Percentiles rank a stretch among this genome's conserved stretches.
Conservation (phyloP, 2,329 filamentous ascomycete species). For the Cladosporium sp. region DNA sequence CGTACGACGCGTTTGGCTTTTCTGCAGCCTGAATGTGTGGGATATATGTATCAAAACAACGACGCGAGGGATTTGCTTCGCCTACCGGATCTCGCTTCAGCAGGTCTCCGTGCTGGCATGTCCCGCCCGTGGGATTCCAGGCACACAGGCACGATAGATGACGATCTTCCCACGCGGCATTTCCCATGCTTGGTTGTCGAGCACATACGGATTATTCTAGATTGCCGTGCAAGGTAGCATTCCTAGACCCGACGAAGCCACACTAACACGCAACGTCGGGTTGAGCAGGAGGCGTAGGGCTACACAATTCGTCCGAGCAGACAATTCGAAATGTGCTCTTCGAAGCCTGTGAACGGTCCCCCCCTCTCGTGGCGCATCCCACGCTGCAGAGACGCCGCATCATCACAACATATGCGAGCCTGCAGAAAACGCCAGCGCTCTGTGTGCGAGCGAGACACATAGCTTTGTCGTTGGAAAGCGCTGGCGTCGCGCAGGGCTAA, state of each 20-base stretch:
- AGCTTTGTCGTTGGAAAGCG: neutral
- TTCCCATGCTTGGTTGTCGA: neutral
- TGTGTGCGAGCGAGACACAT: neutral
- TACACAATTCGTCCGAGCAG: conserved; percentile 2
- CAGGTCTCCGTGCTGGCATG: conserved; percentile 3
- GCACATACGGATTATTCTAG: neutral
- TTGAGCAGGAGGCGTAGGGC: neutral
- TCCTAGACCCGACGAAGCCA: neutral
- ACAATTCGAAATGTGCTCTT: neutral
- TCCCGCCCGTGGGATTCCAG: conserved; percentile 1
- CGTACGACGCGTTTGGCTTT: conserved; percentile 1
- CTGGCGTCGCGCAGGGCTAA: conserved; percentile 2
- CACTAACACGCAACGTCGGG: conserved; percentile 2
- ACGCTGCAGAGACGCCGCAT: conserved; percentile 1
- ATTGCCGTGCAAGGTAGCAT: conserved; percentile 8
- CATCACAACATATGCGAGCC: conserved; percentile 8
- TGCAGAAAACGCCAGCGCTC: neutral
- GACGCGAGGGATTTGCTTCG: conserved; percentile 3
- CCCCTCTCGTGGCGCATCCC: conserved; percentile 1
- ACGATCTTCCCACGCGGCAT: conserved; percentile 2
- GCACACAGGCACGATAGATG: neutral
- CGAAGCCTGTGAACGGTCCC: neutral
- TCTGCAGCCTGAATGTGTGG: neutral
- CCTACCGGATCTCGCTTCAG: neutral
- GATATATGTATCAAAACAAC: neutral